These are phyloP conservation scores for Paramecium biaurelia DNA, from an alignment of 73 alveolate genomes.

Conservation along the genomic window DNA sequence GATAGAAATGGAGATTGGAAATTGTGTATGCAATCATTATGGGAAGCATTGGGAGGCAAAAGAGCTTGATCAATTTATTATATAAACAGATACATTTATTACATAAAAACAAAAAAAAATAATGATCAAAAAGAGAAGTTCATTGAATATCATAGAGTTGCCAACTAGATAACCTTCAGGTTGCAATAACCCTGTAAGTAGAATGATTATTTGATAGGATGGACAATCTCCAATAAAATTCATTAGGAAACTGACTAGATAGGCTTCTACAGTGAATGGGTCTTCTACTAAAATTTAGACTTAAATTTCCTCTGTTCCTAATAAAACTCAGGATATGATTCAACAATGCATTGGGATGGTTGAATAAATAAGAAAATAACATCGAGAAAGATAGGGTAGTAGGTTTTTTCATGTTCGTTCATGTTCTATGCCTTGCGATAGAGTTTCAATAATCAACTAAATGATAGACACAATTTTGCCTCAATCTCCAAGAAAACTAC, in stretches of 20 bases:
- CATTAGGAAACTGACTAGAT: neutral
- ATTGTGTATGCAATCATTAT: constrained; percentile 33
- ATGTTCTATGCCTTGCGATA: constrained; percentile 19
- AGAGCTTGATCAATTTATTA: neutral
- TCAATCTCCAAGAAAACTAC: neutral
- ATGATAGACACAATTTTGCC: neutral
- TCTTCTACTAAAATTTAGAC: neutral
- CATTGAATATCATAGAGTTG: neutral
- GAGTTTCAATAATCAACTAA: neutral
- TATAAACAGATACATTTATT: constrained; percentile 4
- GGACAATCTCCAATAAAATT: neutral
- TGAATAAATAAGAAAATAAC: neutral
- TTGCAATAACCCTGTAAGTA: neutral
- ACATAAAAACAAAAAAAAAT: neutral
- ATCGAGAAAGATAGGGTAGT: neutral
- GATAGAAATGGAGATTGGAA: constrained; percentile 48
- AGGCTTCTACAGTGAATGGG: neutral
- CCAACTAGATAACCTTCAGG: neutral
- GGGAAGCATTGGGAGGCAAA: constrained; percentile 53
- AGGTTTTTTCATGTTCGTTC: constrained; percentile 23
- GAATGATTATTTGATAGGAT: neutral
- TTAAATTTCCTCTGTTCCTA: neutral
- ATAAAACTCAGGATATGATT: neutral
- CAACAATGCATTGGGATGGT: neutral
- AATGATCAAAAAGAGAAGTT: constrained; percentile 3